phyloP scores from a whole-genome alignment of 306 rosid genomes.

The Dryas drummondii region DNA sequence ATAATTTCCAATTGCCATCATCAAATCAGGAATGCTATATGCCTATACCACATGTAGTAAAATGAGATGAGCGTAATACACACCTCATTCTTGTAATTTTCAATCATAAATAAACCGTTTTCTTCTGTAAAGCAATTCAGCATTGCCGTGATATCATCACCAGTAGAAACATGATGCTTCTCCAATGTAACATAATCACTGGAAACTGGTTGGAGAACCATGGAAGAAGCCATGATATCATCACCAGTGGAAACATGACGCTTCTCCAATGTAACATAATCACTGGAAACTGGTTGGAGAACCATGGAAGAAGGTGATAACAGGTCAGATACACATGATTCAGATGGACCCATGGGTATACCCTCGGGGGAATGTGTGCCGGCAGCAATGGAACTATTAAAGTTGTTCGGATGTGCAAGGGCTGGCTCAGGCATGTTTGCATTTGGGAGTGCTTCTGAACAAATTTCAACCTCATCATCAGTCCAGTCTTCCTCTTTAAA shows the following conservation, averaged over 20 bases:
- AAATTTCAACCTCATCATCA: conserved; percentile 37
- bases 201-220: conserved; percentile 23
- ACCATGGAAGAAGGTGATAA: conserved; percentile 20
- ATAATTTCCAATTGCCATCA: not conserved
- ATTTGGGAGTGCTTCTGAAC: conserved; percentile 24
- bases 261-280: not conserved
- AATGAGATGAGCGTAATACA: not conserved
- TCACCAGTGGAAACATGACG: conserved; percentile 11
- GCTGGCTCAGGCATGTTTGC: conserved; percentile 17
- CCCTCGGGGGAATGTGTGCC: conserved; percentile 22
- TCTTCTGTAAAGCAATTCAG: conserved; percentile 23
- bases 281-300: conserved; percentile 21
- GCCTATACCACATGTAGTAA: not conserved
- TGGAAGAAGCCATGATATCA: conserved; percentile 22
- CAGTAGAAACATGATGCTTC: conserved; percentile 1
- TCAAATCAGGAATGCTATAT: not conserved
- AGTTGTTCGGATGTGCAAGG: conserved; percentile 11
- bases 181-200: not conserved
- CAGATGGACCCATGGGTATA: conserved; percentile 28
- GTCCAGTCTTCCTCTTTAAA: conserved; percentile 69
- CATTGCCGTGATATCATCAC: conserved; percentile 20
- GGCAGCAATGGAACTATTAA: conserved; percentile 23
- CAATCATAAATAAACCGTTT: not conserved
- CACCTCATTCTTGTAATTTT: conserved; percentile 40
- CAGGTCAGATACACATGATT: conserved; percentile 37